A percentile compares a stretch with the other conserved stretches of the same genome.
These are phyloP conservation scores for Clarireedia monteithiana DNA, from an alignment of 2,329 filamentous ascomycete species.

Conservation along the genomic window DNA sequence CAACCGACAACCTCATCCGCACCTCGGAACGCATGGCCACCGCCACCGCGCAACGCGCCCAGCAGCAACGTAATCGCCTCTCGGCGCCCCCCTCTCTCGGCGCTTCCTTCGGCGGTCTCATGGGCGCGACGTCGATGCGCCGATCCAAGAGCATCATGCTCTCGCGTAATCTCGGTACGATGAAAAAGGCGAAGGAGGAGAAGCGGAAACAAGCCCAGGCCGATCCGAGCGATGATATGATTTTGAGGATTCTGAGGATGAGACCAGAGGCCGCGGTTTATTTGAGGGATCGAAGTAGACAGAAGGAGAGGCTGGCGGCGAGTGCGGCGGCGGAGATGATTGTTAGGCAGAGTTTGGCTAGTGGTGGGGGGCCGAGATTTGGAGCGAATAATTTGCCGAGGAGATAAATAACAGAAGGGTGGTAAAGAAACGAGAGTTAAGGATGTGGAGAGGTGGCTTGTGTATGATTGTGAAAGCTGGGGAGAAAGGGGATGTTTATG, in stretches of 20 bases:
- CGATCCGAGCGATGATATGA: slow-evolving; percentile 97
- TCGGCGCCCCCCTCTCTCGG: slow-evolving; percentile 56
- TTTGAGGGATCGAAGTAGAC: slow-evolving; percentile 80
- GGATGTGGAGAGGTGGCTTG: no score
- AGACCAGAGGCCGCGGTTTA: slow-evolving; percentile 82
- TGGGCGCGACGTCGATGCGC: slow-evolving; percentile 61
- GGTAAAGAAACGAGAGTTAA: no score
- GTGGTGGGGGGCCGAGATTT: slow-evolving; percentile 35
- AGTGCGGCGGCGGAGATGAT: slow-evolving; percentile 89
- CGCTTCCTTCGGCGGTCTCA: slow-evolving; percentile 46
- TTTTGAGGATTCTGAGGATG: slow-evolving; percentile 90
- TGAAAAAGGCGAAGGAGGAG: slow-evolving; percentile 92
- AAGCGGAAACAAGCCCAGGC: slow-evolving; percentile 93
- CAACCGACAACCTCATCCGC: slow-evolving; percentile 81
- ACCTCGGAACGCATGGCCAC: slow-evolving; percentile 96
- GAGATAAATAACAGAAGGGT: slow-evolving; percentile 14
- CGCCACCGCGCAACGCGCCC: slow-evolving; percentile 67
- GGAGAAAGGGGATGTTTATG: no score
- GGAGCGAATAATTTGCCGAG: slow-evolving; percentile 29
- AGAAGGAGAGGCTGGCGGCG: slow-evolving; percentile 88
- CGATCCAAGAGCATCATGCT: slow-evolving; percentile 82
- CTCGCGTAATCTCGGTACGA: slow-evolving; percentile 87
- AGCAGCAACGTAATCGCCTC: slow-evolving; percentile 65
- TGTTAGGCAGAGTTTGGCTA: slow-evolving; percentile 79
- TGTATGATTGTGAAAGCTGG: no score